Percentiles rank a stretch among this genome's conserved stretches.
Conservation (phyloP, 1,284 basidiomycete genomes). For the Hymenochaete sp. region DNA sequence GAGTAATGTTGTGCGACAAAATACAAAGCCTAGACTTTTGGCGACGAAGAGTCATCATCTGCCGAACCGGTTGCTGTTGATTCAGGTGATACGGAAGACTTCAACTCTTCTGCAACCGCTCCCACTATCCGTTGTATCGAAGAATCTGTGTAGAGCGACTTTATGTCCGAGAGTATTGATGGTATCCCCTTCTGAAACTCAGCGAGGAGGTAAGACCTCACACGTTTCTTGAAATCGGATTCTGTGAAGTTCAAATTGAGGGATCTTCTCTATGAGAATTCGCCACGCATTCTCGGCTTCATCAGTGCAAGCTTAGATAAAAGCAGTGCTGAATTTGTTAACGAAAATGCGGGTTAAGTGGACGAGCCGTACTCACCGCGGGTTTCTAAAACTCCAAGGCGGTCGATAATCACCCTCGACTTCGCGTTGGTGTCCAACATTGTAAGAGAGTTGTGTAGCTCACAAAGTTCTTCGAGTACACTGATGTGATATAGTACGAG, state of each 20-base stretch:
- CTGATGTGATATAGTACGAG: constrained; percentile 75
- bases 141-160: constrained; percentile 66
- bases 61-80: neutral
- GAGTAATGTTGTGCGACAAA: constrained; percentile 92
- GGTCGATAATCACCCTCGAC: constrained; percentile 61
- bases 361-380: constrained; percentile 63
- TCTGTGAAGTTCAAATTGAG: constrained; percentile 34
- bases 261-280: constrained; percentile 75
- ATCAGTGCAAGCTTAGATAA: constrained; percentile 53
- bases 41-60: constrained; percentile 59
- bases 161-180: constrained; percentile 90
- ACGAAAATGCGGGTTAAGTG: too few species aligned
- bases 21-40: constrained; percentile 95
- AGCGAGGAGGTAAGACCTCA: constrained; percentile 60
- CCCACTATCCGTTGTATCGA: constrained; percentile 66
- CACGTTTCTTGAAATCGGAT: constrained; percentile 59
- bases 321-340: constrained; percentile 63
- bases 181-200: constrained; percentile 85
- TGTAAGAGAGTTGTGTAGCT: constrained; percentile 50
- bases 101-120: constrained; percentile 56
- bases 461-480: constrained; percentile 70
- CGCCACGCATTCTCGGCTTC: constrained; percentile 78
- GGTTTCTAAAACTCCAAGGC: constrained; percentile 60
- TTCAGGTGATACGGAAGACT: constrained; percentile 10
- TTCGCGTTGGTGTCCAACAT: constrained; percentile 62